Evolutionary conservation across 2,329 filamentous ascomycete genomes (phyloP), one percentile per base, ranked within the genome.

Genomic region (Lachnellula cervina): DNA sequence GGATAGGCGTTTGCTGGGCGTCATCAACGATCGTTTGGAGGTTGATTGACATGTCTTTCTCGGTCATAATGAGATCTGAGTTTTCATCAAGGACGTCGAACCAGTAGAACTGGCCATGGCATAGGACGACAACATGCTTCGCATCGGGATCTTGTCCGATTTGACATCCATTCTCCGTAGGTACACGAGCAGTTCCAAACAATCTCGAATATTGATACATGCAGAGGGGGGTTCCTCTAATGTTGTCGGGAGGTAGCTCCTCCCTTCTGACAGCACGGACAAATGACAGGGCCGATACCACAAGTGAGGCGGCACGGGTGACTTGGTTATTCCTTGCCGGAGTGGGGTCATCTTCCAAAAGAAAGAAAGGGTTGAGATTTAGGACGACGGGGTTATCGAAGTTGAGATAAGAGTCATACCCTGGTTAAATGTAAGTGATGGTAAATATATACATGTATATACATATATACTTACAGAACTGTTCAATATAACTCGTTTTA

Each of bases 341-440:
- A 1, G 94, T 99, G 0, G 94, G 94, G 68, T 99, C 94, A 76
- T 99, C 94, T 73, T 97, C 94, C 51, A 99, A 80, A 55, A 99
- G 78, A 76, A 99, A 99, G 75, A 99, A 99, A 0, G 94, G 94
- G 68, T 99, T 99, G 62, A 99, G 76, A 73, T 99, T 97, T 63
- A 99, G 81, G 42, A 99, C 94, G 42, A 99, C 94, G 0, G 94
- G 92, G 68, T 97, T 97, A 70, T 97, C 94, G 69, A 88, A 99
- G 74, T 97, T 97, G 60, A 99, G 80, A 69, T 97, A 99, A 32
- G 94, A 97, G 71, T 99, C 94, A 70, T 97, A 97, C 94, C 92
- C 92, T 96, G 38, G 21, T 16, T 19, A 44, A 32, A 21, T n/a
- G 17, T 35, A 19, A 40, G 17, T 28, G 14, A 37, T 25, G 28